Evolutionary conservation across 2,329 filamentous ascomycete species (phyloP).

Genomic region (Xenosphaeropsis pyriputrescens): DNA sequence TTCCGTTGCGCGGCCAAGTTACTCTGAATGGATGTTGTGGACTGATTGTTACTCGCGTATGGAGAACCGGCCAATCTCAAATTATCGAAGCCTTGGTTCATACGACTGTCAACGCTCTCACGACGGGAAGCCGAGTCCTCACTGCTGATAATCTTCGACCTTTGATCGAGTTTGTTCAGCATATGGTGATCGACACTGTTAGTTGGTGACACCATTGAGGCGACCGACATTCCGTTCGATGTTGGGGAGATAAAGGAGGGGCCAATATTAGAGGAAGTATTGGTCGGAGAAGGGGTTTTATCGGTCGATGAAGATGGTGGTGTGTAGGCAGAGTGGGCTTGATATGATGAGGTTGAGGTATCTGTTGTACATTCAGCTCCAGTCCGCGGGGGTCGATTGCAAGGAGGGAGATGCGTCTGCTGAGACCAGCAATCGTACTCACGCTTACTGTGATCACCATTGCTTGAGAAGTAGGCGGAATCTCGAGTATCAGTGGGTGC

Average conservation of each 20-base stretch:
- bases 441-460: conserved; percentile 33
- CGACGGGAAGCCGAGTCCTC: conserved; percentile 38
- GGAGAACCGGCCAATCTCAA: conserved; percentile 56
- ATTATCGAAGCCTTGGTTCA: conserved; percentile 57
- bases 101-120: conserved; percentile 68
- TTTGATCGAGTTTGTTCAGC: conserved; percentile 8
- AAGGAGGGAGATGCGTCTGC: conserved; percentile 2
- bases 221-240: conserved; percentile 48
- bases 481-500: conserved; percentile 33
- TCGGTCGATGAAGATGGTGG: conserved; percentile 32
- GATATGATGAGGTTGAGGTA: conserved; percentile 21
- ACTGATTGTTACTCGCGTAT: conserved; percentile 65
- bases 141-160: conserved; percentile 26
- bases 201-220: conserved; percentile 49
- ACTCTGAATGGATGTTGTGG: conserved; percentile 60
- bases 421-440: conserved; percentile 8
- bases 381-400: neutral
- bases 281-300: conserved; percentile 47
- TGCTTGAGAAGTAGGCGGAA: conserved; percentile 32
- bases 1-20: conserved; percentile 54
- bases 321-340: conserved; percentile 22
- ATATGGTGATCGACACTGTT: conserved; percentile 14
- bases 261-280: conserved; percentile 19
- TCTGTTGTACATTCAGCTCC: conserved; percentile 2
- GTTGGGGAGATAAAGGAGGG: conserved; percentile 39